Evolutionary conservation across 2,329 filamentous ascomycete species (phyloP), one percentile per base, ranked within the genome.

Genomic region (Beauveria medogensis): DNA sequence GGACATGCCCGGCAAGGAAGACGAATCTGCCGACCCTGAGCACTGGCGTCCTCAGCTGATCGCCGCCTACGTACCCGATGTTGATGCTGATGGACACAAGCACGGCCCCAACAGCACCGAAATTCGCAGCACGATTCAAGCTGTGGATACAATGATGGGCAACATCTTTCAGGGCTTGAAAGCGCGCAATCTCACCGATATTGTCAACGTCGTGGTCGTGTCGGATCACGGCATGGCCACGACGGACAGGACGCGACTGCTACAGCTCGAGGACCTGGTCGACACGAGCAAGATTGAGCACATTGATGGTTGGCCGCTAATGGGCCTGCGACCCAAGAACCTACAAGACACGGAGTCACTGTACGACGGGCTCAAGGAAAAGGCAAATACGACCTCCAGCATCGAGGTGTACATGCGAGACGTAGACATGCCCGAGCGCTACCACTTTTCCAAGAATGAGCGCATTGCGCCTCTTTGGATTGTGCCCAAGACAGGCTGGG

Each of bases 171-270:
- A 78, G 2, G 92, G 92, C 0, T 79, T 99, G 0, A 84, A 92
- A 63, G 76, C 82, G 52, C 86, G 94, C 54, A 97, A 97, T 70
- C 76, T 99, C 55, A 96, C 92, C 0, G 72, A 88, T 22, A 89
- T 99, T 63, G 91, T 97, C 70, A 99, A 99, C 66, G 82, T 99
- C 8, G 86, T 99, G 40, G 82, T 99, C n/a, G 93, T 99, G 2
- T 97, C 92, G 0, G 94, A 99, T 71, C 94, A 99, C 71, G 94
- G 94, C 55, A 99, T 99, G 94, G 94, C 94, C 1, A 96, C 92
- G 0, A 97, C 94, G 0, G 90, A 92, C 63, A 84, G 83, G 0
- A 80, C 86, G 20, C 84, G 94, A 12, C 78, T 97, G 51, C 82
- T 97, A 28, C 94, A 97, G 73, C 79, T 97, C 2, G 94, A 99